A percentile compares a stretch with the other conserved stretches of the same genome.
These are phyloP conservation scores for Pseudogymnoascus sp. DNA, from an alignment of 2,329 filamentous ascomycete species.

Conservation along the genomic window DNA sequence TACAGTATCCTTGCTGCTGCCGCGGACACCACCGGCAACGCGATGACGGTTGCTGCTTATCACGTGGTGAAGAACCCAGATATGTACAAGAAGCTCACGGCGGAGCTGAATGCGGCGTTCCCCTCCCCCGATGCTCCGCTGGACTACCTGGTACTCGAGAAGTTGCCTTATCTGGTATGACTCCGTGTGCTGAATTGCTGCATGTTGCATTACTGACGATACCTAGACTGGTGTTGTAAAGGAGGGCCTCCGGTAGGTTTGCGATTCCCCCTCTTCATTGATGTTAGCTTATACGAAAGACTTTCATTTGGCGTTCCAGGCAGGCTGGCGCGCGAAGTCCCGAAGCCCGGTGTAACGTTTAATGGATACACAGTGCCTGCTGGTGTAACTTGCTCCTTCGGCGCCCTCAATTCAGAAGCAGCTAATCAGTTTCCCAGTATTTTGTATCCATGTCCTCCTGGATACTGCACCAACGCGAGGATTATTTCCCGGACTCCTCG, in stretches of 20 bases:
- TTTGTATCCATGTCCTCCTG: slow-evolving; percentile 29
- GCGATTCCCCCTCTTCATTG: neutral
- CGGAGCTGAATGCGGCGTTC: slow-evolving; percentile 26
- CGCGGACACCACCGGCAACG: slow-evolving; percentile 30
- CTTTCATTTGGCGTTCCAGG: slow-evolving; percentile 27
- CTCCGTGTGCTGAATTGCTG: neutral
- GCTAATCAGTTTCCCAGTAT: slow-evolving; percentile 10
- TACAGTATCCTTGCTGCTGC: slow-evolving; percentile 25
- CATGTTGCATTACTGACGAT: slow-evolving; percentile 9
- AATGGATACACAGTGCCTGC: slow-evolving; percentile 26
- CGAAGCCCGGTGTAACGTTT: slow-evolving; percentile 24
- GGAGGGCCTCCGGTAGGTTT: slow-evolving; percentile 27
- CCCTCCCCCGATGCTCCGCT: slow-evolving; percentile 23
- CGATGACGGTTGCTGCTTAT: slow-evolving; percentile 26
- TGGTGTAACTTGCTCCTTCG: slow-evolving; percentile 20
- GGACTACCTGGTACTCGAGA: slow-evolving; percentile 25
- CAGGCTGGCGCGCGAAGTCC: slow-evolving; percentile 28
- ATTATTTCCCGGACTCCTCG: slow-evolving; percentile 27
- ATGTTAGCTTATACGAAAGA: slow-evolving; percentile 5
- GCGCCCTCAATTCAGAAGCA: neutral
- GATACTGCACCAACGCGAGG: slow-evolving; percentile 27
- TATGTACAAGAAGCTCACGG: slow-evolving; percentile 21
- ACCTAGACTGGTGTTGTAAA: slow-evolving; percentile 28
- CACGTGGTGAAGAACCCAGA: slow-evolving; percentile 23
- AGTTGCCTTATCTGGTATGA: slow-evolving; percentile 27